Percentiles rank a stretch among this genome's conserved stretches.
Conservation (phyloP, 2,329 filamentous ascomycete species). For the Phoma sp. region DNA sequence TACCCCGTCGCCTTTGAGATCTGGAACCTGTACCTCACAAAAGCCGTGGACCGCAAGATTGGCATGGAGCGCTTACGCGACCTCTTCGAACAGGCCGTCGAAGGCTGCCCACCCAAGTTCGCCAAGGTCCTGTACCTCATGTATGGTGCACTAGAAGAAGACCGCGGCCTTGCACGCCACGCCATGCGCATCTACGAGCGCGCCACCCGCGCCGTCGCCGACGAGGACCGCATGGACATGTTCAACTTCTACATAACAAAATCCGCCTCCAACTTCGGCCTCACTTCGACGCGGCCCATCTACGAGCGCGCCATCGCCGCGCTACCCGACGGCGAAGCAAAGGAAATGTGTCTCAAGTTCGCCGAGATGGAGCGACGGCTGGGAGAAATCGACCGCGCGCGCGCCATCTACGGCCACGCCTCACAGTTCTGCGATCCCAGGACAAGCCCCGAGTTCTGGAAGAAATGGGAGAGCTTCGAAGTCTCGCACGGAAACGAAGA, state of each 20-base stretch:
- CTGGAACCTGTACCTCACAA: constrained; percentile 97
- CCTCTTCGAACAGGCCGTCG: constrained; percentile 95
- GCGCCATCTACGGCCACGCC: constrained; percentile 94
- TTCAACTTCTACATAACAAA: constrained; percentile 99
- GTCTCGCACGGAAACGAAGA: constrained; percentile 98
- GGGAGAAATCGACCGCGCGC: constrained; percentile 91
- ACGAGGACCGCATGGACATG: constrained; percentile 95
- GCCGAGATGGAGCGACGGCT: constrained; percentile 93
- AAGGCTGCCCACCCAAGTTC: constrained; percentile 93
- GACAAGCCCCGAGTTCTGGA: constrained; percentile 89
- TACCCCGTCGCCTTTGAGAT: constrained; percentile 98
- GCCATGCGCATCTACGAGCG: constrained; percentile 99
- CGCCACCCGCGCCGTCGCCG: constrained; percentile 89
- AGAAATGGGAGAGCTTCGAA: constrained; percentile 96
- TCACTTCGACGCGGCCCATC: constrained; percentile 91
- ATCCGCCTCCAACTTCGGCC: constrained; percentile 95
- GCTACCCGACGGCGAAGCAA: constrained; percentile 90
- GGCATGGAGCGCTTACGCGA: constrained; percentile 92
- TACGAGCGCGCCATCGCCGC: constrained; percentile 95
- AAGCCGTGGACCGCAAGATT: constrained; percentile 95
- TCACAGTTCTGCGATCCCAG: constrained; percentile 97
- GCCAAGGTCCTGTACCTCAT: constrained; percentile 96
- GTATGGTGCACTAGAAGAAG: constrained; percentile 97
- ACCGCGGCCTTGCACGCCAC: constrained; percentile 89
- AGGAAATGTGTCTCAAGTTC: constrained; percentile 98